These are phyloP conservation scores for Favolaschia claudopus DNA, from an alignment of 768 basidiomycete species.

Conservation along the genomic window DNA sequence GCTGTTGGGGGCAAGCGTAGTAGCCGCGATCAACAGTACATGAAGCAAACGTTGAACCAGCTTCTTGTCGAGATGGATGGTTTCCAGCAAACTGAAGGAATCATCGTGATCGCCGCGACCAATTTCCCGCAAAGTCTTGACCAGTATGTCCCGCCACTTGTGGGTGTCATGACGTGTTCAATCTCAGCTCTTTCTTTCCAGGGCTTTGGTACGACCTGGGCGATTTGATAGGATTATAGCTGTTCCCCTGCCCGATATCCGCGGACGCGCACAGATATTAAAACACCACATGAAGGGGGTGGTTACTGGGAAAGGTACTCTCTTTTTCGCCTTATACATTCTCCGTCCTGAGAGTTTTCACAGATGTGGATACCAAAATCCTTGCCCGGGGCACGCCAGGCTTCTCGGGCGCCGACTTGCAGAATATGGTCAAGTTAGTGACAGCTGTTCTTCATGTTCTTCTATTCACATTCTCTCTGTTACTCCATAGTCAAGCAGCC, in stretches of 20 bases:
- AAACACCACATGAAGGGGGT: conserved; percentile 91
- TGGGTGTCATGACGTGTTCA: not conserved
- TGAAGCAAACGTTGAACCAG: conserved; percentile 96
- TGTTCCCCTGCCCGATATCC: conserved; percentile 93
- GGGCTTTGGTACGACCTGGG: conserved; percentile 94
- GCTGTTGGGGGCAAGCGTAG: conserved; percentile 92
- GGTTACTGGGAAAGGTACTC: conserved; percentile 61
- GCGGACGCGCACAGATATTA: conserved; percentile 92
- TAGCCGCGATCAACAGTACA: conserved; percentile 83
- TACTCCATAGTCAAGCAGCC: conserved; percentile 80
- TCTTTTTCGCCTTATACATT: conserved; percentile 11
- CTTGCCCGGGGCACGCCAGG: conserved; percentile 95
- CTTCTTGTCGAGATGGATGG: conserved; percentile 98
- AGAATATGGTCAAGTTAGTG: conserved; percentile 94
- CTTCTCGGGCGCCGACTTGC: conserved; percentile 95
- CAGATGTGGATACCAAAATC: conserved; percentile 85
- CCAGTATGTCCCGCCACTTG: too few species aligned
- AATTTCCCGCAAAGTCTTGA: conserved; percentile 97
- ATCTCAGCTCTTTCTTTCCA: conserved; percentile 37
- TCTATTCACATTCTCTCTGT: conserved; percentile 4
- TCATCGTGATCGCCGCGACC: conserved; percentile 96
- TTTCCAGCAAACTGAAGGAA: conserved; percentile 90
- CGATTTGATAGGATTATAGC: conserved; percentile 94
- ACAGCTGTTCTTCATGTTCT: conserved; percentile 1
- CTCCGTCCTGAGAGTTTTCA: conserved; percentile 23